phyloP scores from a whole-genome alignment of 225 moss, liverwort and hornwort genomes.

The Anthoceros angustus region DNA sequence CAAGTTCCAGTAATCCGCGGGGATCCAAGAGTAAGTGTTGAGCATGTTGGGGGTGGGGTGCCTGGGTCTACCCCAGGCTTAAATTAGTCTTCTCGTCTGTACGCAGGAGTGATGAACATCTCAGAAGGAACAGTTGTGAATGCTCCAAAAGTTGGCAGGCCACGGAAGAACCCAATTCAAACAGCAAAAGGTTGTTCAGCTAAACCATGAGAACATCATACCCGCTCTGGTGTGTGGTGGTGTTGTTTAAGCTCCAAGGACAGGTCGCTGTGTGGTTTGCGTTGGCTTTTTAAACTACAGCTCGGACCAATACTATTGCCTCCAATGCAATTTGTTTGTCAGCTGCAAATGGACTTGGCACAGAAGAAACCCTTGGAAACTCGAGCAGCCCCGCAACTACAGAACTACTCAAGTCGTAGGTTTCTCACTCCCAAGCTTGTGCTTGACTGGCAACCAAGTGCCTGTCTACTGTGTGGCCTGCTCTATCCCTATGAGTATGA shows the following conservation, averaged over 20 bases:
- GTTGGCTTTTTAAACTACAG: background rate
- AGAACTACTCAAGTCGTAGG: background rate
- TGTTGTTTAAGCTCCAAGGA: conserved; percentile 27
- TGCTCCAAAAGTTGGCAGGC: conserved; percentile 69
- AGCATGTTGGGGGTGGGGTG: background rate
- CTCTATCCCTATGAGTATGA: background rate
- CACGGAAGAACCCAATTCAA: conserved; percentile 47
- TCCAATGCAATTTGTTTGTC: conserved; percentile 15
- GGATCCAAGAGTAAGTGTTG: conserved; percentile 65
- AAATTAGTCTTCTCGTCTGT: background rate
- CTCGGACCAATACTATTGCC: conserved; percentile 9
- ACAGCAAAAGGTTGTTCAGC: conserved; percentile 28
- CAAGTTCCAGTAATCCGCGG: conserved; percentile 36
- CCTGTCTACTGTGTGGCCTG: background rate
- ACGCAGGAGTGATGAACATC: conserved; percentile 75
- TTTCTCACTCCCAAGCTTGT: background rate
- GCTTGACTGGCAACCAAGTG: background rate
- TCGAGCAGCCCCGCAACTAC: background rate
- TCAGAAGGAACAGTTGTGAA: conserved; percentile 72
- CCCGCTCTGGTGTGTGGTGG: conserved; percentile 16
- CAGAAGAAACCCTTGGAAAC: background rate
- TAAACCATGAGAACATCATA: conserved; percentile 20
- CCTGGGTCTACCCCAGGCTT: background rate
- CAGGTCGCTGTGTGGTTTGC: conserved; percentile 33
- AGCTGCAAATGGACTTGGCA: background rate